Base-by-base conservation (phyloP, 2,329 filamentous ascomycete species). In the Trichoderma harzianum region DNA sequence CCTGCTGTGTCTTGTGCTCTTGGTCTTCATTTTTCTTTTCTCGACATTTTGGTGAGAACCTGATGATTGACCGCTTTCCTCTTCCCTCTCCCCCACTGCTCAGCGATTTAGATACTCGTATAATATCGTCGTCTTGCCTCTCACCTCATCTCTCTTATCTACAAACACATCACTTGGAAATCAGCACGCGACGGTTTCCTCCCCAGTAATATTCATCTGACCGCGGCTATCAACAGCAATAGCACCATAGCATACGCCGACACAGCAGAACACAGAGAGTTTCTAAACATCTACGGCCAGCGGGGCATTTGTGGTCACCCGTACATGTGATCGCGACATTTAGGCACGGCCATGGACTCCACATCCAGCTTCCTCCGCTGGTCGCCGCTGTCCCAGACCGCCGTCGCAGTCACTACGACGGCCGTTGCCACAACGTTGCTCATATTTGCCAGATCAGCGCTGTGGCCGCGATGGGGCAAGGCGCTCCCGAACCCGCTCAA, bases 401-500 rank as follows among this genome's bases (percentile, higher is more conserved):
- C 78, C 24, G 75, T 81, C 10, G 74, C 83, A 64, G 79, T 82
- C 34, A 81, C 80, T 24, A 82, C 82, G 2, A 83, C 84, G 0
- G 81, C 82, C 43, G 74, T 83, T n/a, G 79, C 81, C 8, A 74
- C 84, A 53, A 77, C 81, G 16, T 74, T 85, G 51, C 77, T 85
- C 21, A 78, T 79, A 28, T 63, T 81, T 68, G 79, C 78, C 58
- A 78, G 76, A 18, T 71, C 76, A n/a, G 71, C 78, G 30, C 80
- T 86, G 14, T 85, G 83, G 79, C 84, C 85, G 36, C 75, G 75
- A 34, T 78, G 78, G 55, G 79, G 79, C 65, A 79, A 78, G 70
- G 77, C 85, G 36, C 80, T 87, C 67, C 80, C 77, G 12, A 86
- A 82, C 39, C 86, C 86, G 36, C 80, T 86, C 39, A 83, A 79